Percentiles rank a stretch among this genome's conserved stretches.
phyloP scores from a whole-genome alignment of 1,284 basidiomycete genomes.

The Pseudozyma sp. region DNA sequence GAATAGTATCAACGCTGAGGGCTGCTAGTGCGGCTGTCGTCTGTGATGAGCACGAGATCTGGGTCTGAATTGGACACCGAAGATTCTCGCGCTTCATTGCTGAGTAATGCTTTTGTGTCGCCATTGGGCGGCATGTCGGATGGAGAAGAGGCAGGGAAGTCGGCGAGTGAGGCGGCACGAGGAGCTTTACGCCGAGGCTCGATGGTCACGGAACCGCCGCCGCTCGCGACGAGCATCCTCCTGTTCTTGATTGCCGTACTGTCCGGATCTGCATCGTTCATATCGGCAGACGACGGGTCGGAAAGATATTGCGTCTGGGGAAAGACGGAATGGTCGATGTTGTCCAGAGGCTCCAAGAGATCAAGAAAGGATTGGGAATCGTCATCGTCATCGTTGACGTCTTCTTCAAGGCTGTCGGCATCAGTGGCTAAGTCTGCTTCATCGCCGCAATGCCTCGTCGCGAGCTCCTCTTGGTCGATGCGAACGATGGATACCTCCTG shows the following conservation, averaged over 20 bases:
- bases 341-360: constrained; percentile 21
- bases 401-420: constrained; percentile 12
- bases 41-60: constrained; percentile 13
- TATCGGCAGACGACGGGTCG: constrained; percentile 16
- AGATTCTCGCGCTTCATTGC: background rate
- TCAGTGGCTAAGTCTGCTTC: background rate
- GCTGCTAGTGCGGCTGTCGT: constrained; percentile 14
- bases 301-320: constrained; percentile 4
- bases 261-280: background rate
- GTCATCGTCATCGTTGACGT: constrained; percentile 17
- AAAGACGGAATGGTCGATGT: background rate
- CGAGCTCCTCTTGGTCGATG: background rate
- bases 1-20: background rate
- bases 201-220: constrained; percentile 6
- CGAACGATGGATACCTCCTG: background rate
- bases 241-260: background rate
- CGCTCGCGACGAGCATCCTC: constrained; percentile 20
- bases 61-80: constrained; percentile 26
- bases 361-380: constrained; percentile 32
- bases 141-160: background rate
- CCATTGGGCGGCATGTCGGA: no score
- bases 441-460: background rate
- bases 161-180: background rate
- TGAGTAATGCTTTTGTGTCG: background rate
- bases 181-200: background rate